Evolutionary conservation across 352 stramenopile species (phyloP), one percentile per base, ranked within the genome.

Genomic region (Globisporangium orthogonon): DNA sequence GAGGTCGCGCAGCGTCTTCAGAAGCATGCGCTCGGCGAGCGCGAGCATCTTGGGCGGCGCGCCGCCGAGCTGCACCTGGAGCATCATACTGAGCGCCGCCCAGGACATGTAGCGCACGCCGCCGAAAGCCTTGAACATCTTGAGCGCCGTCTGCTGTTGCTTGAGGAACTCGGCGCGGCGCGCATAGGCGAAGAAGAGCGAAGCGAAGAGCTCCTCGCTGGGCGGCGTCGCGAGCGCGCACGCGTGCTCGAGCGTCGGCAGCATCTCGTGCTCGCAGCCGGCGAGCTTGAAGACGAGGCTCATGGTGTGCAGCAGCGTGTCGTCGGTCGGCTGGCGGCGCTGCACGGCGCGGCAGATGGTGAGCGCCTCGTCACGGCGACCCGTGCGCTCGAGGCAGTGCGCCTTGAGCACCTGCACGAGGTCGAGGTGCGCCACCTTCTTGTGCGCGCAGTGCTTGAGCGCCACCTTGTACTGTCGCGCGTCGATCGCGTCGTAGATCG

Each of bases 401-500:
- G 85, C 85, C 57, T 90, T 87, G 52, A 94, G 81, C 69, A 92
- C 77, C 54, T 86, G 80, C 52, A 91, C 85, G 61, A 94, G 80
- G 62, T 91, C 83, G 14, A 92, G 60, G 39, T 78, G 58, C 39
- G 78, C 75, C 52, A 93, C 71, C 50, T 87, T 87, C 72, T 93
- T 94, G 65, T 92, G 82, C 54, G 62, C 52, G 54, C 78, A 90
- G 29, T 93, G 61, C 70, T 91, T 92, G 70, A 94, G 87, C 47
- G 85, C 83, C 6, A 63, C 53, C 63, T 88, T 88, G 77, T 94
- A 94, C 66, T 94, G 77, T 1, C 78, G 76, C 41, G 48, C 61
- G 66, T 94, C 85, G 45, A 93, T 94, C 37, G 83, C 81, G 37
- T 91, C 79, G 75, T 94, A 94, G 59, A 94, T 94, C 39, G 85